phyloP scores from a whole-genome alignment of 1,284 basidiomycete species.

The Rhizoctonia solani region DNA sequence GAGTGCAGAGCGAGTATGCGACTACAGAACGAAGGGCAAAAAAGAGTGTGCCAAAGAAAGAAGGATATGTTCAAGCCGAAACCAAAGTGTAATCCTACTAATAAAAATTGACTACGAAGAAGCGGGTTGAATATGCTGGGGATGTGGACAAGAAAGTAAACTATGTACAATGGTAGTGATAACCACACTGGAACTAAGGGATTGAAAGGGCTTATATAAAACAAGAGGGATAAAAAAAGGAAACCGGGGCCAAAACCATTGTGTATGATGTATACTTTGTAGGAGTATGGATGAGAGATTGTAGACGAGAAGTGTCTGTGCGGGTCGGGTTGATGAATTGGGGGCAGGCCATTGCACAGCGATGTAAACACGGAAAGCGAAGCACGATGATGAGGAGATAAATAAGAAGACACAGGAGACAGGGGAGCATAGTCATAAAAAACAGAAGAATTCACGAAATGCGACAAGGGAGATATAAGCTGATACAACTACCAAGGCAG shows the following conservation, averaged over 20 bases:
- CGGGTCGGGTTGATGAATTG: background rate
- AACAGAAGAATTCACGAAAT: slow-evolving; percentile 15
- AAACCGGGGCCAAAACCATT: background rate
- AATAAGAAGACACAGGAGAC: slow-evolving; percentile 3
- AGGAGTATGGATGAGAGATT: background rate
- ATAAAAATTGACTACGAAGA: background rate
- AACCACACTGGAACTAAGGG: background rate
- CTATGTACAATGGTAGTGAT: slow-evolving; percentile 24
- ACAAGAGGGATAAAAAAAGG: slow-evolving; percentile 2
- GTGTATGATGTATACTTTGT: slow-evolving; percentile 14
- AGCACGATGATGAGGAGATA: slow-evolving; percentile 19
- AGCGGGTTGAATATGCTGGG: slow-evolving; percentile 1
- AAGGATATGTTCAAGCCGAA: background rate
- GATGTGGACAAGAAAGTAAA: background rate
- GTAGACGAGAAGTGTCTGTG: slow-evolving; percentile 24
- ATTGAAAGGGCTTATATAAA: background rate
- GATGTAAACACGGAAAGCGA: slow-evolving; percentile 15
- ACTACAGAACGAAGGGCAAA: slow-evolving; percentile 15
- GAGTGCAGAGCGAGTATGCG: background rate
- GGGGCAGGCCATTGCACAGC: slow-evolving; percentile 8
- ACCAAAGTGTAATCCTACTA: background rate
- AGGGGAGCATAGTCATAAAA: slow-evolving; percentile 26
- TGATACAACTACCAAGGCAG: slow-evolving; percentile 22
- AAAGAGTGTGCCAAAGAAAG: background rate
- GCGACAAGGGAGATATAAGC: slow-evolving; percentile 14